Evolutionary conservation across 2,329 filamentous ascomycete species (phyloP).

Genomic region (Albifimbria verrucaria): DNA sequence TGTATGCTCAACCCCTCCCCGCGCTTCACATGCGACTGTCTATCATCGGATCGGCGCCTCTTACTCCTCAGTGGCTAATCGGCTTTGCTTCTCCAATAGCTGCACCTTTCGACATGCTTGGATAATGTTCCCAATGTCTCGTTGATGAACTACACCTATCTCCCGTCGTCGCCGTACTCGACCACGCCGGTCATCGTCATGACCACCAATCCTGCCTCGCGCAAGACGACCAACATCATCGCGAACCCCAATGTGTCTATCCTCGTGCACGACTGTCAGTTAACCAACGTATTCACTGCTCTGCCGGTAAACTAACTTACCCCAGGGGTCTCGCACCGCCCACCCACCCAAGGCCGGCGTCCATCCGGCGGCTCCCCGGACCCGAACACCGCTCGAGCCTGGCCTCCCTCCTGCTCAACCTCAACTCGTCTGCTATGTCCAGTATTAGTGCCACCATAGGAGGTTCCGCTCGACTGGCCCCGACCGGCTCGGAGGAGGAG

Average conservation of each 20-base stretch:
- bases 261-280: conserved; percentile 85
- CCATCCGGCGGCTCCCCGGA: conserved; percentile 60
- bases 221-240: conserved; percentile 78
- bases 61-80: too few species aligned
- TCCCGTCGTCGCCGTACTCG: conserved; percentile 71
- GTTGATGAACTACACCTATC: conserved; percentile 99
- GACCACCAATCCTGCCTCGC: conserved; percentile 79
- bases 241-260: conserved; percentile 85
- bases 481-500: conserved; percentile 75
- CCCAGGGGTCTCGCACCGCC: conserved; percentile 81
- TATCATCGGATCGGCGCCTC: background rate
- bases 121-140: conserved; percentile 85
- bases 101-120: conserved; percentile 90
- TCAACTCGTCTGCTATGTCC: conserved; percentile 85
- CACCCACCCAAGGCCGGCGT: conserved; percentile 65
- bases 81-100: too few species aligned
- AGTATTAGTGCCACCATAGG: conserved; percentile 93
- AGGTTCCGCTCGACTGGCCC: conserved; percentile 74
- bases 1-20: conserved; percentile 49
- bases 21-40: conserved; percentile 8
- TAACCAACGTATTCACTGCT: background rate
- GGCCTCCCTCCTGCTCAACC: conserved; percentile 78
- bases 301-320: conserved; percentile 5
- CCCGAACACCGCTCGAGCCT: conserved; percentile 69
- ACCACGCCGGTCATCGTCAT: conserved; percentile 83